Evolutionary conservation across 139 green algal species (phyloP), one percentile per base, ranked within the genome.

Genomic region (Closterium sp.): DNA sequence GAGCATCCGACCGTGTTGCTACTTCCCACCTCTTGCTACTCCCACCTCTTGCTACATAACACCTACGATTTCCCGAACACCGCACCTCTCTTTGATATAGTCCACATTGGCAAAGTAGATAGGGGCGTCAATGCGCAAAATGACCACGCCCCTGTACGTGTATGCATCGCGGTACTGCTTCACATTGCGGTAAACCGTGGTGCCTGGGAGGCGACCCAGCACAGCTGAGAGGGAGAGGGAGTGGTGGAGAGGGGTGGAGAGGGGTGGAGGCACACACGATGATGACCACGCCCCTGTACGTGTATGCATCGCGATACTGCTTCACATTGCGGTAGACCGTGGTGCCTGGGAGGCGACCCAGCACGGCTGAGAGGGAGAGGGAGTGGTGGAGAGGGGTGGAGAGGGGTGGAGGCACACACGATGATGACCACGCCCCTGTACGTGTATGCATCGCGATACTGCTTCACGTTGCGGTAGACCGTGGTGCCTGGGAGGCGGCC

Each of bases 81-180:
- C 89, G 29, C 45, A 92, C 90, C 90, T 92, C 28, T 95, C 96
- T 28, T 96, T 95, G 45, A 98, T 94, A 42, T 94, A 97, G 87
- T 95, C 91, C 7, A 97, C 95, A 88, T 98, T 98, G 87, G 96
- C 97, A 93, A 97, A 98, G 95, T 96, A 94, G 32, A 94, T 94
- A 32, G 92, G 90, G 0, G 97, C 95, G 31, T 98, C 97, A 1
- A 98, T 95, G 31, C 97, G 95, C 62, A 97, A 88, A 21, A 97
- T 28, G 13, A 97, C 93, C 29, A 98, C 92, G 31, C 96, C 95
- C 2, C 95, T 92, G 31, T 38, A 38, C 3, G 32, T 38, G 3
- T 38, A 38, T 7, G 32, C 3, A 38, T 38, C 2, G 32, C 32
- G 32, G 32, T 38, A 3, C 32, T 38, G 32, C 92, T 97, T 95